These are phyloP conservation scores for Salinomyces thailandicus DNA, from an alignment of 2,329 filamentous ascomycete species.

Conservation along the genomic window DNA sequence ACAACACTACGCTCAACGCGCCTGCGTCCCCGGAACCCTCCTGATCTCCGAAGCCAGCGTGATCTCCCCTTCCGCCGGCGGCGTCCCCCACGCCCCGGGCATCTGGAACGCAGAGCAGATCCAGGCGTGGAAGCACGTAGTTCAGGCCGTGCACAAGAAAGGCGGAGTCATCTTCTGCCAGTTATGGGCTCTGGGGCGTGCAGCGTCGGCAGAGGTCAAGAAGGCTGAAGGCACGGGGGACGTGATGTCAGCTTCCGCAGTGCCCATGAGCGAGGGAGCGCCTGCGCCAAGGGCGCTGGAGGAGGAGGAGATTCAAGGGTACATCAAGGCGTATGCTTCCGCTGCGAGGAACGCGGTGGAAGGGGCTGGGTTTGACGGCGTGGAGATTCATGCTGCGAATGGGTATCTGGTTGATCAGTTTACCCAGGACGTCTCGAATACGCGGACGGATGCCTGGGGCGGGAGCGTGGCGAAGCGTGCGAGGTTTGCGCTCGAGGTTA, in stretches of 20 bases:
- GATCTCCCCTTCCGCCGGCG: conserved; percentile 22
- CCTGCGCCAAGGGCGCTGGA: conserved; percentile 28
- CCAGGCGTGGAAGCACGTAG: conserved; percentile 41
- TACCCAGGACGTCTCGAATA: conserved; percentile 48
- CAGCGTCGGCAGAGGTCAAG: conserved; percentile 28
- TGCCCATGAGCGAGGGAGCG: conserved; percentile 26
- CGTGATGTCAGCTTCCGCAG: conserved; percentile 25
- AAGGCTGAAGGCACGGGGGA: conserved; percentile 18
- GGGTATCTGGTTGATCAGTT: conserved; percentile 56
- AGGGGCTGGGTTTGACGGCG: conserved; percentile 48
- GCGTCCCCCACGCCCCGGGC: conserved; percentile 17
- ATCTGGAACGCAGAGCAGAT: conserved; percentile 32
- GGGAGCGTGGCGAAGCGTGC: conserved; percentile 41
- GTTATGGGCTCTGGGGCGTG: conserved; percentile 40
- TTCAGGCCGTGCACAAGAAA: conserved; percentile 41
- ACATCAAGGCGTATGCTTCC: conserved; percentile 29
- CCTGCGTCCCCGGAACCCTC: conserved; percentile 23
- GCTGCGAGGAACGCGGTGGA: conserved; percentile 37
- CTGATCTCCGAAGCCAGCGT: conserved; percentile 28
- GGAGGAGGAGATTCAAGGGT: conserved; percentile 24
- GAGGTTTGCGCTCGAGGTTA: conserved; percentile 44
- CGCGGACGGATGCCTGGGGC: conserved; percentile 40
- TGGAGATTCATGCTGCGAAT: conserved; percentile 41
- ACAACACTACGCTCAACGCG: conserved; percentile 27
- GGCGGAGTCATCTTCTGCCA: conserved; percentile 40